Base-by-base conservation (phyloP, 441 rosid genomes). In the Macaranga tanarius region DNA sequence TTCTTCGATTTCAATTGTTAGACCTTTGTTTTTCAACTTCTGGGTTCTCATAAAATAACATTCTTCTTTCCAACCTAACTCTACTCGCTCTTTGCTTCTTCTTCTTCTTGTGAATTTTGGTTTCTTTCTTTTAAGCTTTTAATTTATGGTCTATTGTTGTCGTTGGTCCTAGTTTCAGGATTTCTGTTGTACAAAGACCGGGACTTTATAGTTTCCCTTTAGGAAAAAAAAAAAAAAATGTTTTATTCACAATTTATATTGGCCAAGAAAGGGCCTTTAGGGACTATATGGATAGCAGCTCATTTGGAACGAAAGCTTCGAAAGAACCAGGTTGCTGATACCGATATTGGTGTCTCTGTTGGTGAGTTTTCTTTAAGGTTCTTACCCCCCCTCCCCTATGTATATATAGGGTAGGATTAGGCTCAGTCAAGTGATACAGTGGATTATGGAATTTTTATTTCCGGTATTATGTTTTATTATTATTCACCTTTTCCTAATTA, bases 191-290 rank as follows among this genome's bases (percentile, higher is more conserved):
- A 51, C 11, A 67, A 40, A 65, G 50, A 50, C 19, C 19, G 57
- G 50, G 58, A 13, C 19, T n/a, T 65, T 59, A 25, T 26, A 50
- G 16, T 40, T 26, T 28, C 28, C 28, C 17, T 4, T 28, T 34
- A 26, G 55, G 26, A 75, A 82, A 76, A 78, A 96, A n/a, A n/a
- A n/a, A 34, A 7, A 7, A 34, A 34, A 34, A 34, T 96, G 99
- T 96, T 96, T 84, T 96, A 96, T 79, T 93, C 99, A 60, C 99
- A 96, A 85, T 96, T 96, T 79, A 96, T 96, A 79, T 84, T 96
- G 92, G 99, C 99, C 69, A 96, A 96, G 95, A 96, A 96, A 87
- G 99, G 99, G 73, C 99, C 99, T 65, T 84, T 96, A 62, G 98
- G 99, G 75, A 96, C 99, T 9, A 96, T 96, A 81, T 96, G 99